Evolutionary conservation across 73 alveolate genomes (phyloP), one percentile per base, ranked within the genome.

Genomic region (Paramecium primaurelia): DNA sequence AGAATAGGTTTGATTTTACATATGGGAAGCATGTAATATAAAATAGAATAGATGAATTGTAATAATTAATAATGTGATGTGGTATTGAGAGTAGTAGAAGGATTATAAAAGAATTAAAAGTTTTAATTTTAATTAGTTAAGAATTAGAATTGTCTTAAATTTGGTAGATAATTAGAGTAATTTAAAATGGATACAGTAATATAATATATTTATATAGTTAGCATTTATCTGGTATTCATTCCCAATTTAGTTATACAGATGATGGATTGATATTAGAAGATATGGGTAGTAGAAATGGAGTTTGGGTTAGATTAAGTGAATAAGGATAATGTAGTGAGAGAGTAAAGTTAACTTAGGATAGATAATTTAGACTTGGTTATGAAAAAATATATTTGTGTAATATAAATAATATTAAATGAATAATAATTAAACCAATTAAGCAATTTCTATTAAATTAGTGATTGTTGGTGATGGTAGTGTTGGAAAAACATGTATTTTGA

Each of bases 381-480:
- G 91, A 80, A 1, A 80, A 80, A 47, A 80, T 80, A 5, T 80
- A 14, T 80, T 28, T 45, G 30, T 80, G 91, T 80, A 20, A 80
- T 22, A 26, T 34, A 36, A 80, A 25, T 42, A 32, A 32, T 32
- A 75, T 34, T 34, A 44, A 80, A 80, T 80, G 58, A 42, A 49
- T 80, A 45, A 32, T 80, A 32, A 44, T 80, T 42, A 32, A 47
- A 12, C 25, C 18, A 22, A 69, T 30, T 64, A 47, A 89, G 92
- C 94, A 20, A 69, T 89, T 42, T 71, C 86, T n/a, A 92, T 95
- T 6, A 94, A 94, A 90, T 92, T 92, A 40, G 93, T 95, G 6
- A 58, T 94, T 36, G 97, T 95, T 7, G 98, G 98, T 11, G 98
- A 95, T 95, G 93, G 96, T 86, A 89, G 97, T 58, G 98, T 95